Evolutionary conservation across 441 rosid genomes (phyloP), one percentile per base, ranked within the genome.

Genomic region (Populus hybrid): DNA sequence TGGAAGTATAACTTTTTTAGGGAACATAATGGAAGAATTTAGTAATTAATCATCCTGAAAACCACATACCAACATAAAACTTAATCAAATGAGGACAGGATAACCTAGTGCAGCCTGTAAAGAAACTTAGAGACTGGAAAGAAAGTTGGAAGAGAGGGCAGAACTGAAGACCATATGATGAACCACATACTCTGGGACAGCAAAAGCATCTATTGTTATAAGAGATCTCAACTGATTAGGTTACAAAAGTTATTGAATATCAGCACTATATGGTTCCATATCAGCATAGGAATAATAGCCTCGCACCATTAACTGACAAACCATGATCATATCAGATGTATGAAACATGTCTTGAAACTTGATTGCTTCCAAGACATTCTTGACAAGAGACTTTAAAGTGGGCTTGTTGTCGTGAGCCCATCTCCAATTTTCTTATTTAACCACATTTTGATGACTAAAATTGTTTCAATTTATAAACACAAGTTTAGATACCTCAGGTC

Each of bases 401-500:
- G 61, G n/a, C 8, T 53, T 53, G 21, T 53, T 53, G 61, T 50
- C 5, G 7, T 50, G 56, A 50, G 56, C 56, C 56, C 6, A 14
- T 50, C 61, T 53, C 61, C 61, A 53, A 53, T 6, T 53, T 53
- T 53, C 61, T 53, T 53, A 53, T 53, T 53, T 16, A 53, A 53
- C 21, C 61, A 53, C 7, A 23, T 64, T 64, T 24, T 4, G 18
- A 28, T 14, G 16, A 23, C 12, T 33, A 68, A 33, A 6, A 20
- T 24, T 6, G 35, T 33, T 9, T 16, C 35, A 38, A 38, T 59
- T 42, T 16, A 26, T 9, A 68, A 33, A 33, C 70, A 6, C 35
- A 72, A 12, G 65, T 31, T 23, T 35, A 31, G 28, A 71, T 90
- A 97, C 99, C 99, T 97, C 98, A 24, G 99, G 94, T 85, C 93